Base-by-base conservation (phyloP, 2,329 filamentous ascomycete genomes). In the Trichoderma aggressivum region DNA sequence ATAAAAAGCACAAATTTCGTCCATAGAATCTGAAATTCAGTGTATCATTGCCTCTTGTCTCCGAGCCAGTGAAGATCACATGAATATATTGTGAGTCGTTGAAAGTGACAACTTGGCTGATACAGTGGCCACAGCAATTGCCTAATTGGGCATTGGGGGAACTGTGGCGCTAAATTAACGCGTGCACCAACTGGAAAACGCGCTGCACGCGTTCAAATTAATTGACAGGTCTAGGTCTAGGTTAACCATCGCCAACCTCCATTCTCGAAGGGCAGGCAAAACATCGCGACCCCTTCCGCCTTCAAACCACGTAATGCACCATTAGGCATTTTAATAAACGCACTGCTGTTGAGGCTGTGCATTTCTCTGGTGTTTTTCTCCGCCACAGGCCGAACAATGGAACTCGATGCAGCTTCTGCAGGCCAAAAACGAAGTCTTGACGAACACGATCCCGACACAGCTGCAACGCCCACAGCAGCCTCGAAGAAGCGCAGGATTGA, bases 401-500 rank as follows among this genome's bases (percentile, higher is more conserved):
- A 79, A 58, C 67, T 73, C 56, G 75, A 76, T 53, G 73, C 72
- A 28, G 71, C 75, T 4, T 63, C 68, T 14, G 71, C 61, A 58
- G 75, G 74, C 61, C 73, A 76, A 60, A 79, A 78, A 71, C 74
- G 76, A 75, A 62, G 59, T 47, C 34, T 75, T n/a, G 72, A 74
- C 36, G 76, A 76, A 30, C 12, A 43, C 47, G 75, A 78, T 16
- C 21, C 30, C 39, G 74, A 77, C 14, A 18, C 24, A 68, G 72
- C 74, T 24, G 71, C 72, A 18, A 70, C 74, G n/a, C 77, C 79
- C 26, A 39, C 32, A 11, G 60, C 75, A 5, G 70, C 79, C 7
- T 72, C 75, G 72, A 81, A 81, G 74, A 79, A 76, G 36, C 77
- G 76, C 59, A 78, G 75, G 71, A 68, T 81, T n/a, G 78, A 80